Conservation (phyloP, 495 filamentous ascomycete species). For the Talaromyces stipitatus region DNA sequence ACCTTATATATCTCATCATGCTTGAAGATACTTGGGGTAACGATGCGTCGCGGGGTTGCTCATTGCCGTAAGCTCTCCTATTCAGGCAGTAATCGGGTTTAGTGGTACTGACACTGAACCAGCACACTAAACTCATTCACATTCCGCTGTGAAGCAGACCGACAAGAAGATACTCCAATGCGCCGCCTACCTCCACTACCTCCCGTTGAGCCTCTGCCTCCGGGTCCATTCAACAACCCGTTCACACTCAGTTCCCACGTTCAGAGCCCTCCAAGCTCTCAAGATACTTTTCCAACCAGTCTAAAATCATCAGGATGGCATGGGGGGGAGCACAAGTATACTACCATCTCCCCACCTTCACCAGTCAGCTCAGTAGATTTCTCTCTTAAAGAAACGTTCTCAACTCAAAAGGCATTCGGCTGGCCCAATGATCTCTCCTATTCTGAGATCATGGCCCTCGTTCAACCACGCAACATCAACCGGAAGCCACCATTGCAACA, state of each 20-base stretch:
- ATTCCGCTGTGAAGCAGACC: conserved; percentile 1
- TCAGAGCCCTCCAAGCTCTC: conserved; percentile 28
- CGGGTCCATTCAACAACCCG: conserved; percentile 35
- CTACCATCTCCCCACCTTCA: conserved; percentile 29
- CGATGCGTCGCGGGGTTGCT: conserved; percentile 31
- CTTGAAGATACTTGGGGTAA: conserved; percentile 27
- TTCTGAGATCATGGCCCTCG: conserved; percentile 28
- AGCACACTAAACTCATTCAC: conserved; percentile 7
- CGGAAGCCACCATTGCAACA: conserved; percentile 40
- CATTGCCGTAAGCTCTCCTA: conserved; percentile 30
- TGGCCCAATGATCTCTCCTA: conserved; percentile 30
- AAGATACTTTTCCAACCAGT: conserved; percentile 33
- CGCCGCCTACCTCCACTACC: conserved; percentile 38
- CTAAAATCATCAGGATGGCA: conserved; percentile 21
- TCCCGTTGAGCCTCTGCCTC: conserved; percentile 32
- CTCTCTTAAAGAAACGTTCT: conserved; percentile 34
- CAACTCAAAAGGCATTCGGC: conserved; percentile 24
- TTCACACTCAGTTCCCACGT: conserved; percentile 22
- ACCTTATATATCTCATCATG: conserved; percentile 11
- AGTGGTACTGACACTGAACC: background rate
- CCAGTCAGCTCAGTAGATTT: conserved; percentile 37
- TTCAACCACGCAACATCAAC: conserved; percentile 34
- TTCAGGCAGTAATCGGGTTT: background rate
- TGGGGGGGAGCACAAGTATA: conserved; percentile 15
- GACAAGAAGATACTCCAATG: conserved; percentile 4